Evolutionary conservation across 1,284 basidiomycete species (phyloP).

Genomic region (Moniliophthora roreri): DNA sequence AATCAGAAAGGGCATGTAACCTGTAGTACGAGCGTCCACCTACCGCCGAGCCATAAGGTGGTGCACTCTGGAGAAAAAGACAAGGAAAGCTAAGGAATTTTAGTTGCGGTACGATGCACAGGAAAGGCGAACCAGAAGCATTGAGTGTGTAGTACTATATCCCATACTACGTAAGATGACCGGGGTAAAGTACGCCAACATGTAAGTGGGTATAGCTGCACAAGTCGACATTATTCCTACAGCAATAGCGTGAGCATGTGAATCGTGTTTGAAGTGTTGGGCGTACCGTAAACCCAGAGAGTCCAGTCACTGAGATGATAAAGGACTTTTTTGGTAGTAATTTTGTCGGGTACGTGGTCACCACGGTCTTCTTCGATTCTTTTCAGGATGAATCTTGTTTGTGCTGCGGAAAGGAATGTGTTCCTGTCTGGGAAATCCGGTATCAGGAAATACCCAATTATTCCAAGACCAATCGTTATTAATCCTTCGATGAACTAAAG

Average conservation of each 20-base stretch:
- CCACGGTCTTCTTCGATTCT: slow-evolving; percentile 12
- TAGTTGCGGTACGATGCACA: not conserved
- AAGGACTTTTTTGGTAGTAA: slow-evolving; percentile 34
- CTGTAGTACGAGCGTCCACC: slow-evolving; percentile 4
- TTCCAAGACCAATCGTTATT: slow-evolving; percentile 7
- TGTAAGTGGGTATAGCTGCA: slow-evolving; percentile 37
- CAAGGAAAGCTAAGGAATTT: no score
- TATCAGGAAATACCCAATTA: slow-evolving; percentile 9
- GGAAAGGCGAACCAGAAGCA: slow-evolving; percentile 29
- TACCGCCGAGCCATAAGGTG: slow-evolving; percentile 1
- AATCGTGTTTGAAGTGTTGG: not conserved
- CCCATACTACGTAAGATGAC: slow-evolving; percentile 40
- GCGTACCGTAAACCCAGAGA: slow-evolving; percentile 41
- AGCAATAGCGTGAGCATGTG: not conserved
- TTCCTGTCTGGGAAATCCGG: slow-evolving; percentile 13
- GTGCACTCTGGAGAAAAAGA: not conserved
- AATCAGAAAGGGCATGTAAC: not conserved
- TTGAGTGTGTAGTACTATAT: slow-evolving; percentile 27
- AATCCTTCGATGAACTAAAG: slow-evolving; percentile 11
- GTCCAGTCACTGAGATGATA: slow-evolving; percentile 41
- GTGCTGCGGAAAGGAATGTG: slow-evolving; percentile 10
- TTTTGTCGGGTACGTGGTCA: slow-evolving; percentile 30
- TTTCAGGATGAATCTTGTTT: slow-evolving; percentile 6
- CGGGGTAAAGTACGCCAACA: slow-evolving; percentile 41
- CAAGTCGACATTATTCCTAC: slow-evolving; percentile 44